Evolutionary conservation across 1,139 yeast genomes (phyloP).

Genomic region (Meyerozyma smithsonii): DNA sequence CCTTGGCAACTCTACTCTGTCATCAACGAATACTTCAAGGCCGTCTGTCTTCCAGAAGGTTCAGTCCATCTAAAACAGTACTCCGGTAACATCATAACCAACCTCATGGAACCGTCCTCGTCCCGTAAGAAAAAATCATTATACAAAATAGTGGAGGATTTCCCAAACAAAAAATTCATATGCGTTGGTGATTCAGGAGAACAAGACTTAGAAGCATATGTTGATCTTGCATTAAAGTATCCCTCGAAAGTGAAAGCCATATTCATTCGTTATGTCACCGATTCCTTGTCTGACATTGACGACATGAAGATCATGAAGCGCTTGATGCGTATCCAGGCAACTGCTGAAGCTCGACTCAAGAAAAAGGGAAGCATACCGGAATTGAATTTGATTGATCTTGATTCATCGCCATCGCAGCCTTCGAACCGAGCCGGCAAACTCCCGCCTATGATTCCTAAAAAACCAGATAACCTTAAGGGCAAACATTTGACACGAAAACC

Average conservation of each 20-base stretch:
- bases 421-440: slow-evolving; percentile 16
- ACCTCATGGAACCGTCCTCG: slow-evolving; percentile 81
- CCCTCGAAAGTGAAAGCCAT: slow-evolving; percentile 70
- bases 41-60: slow-evolving; percentile 61
- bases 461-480: slow-evolving; percentile 32
- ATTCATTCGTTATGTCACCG: slow-evolving; percentile 74
- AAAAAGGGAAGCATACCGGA: slow-evolving; percentile 8
- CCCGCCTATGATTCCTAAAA: slow-evolving; percentile 39
- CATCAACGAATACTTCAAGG: slow-evolving; percentile 53
- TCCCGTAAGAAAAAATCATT: slow-evolving; percentile 72
- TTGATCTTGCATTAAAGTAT: slow-evolving; percentile 55
- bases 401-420: slow-evolving; percentile 17
- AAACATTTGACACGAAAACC: slow-evolving; percentile 7
- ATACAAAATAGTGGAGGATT: slow-evolving; percentile 62
- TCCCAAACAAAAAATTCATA: slow-evolving; percentile 71
- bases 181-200: slow-evolving; percentile 96
- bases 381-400: slow-evolving; percentile 32
- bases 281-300: slow-evolving; percentile 55
- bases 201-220: slow-evolving; percentile 88
- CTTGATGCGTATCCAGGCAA: slow-evolving; percentile 16
- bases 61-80: slow-evolving; percentile 86
- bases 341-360: slow-evolving; percentile 4
- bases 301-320: slow-evolving; percentile 39
- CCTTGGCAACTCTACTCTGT: slow-evolving; percentile 85
- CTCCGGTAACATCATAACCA: slow-evolving; percentile 70